Conservation (phyloP, 176 grass and related monocot species). For the Canna indica region DNA sequence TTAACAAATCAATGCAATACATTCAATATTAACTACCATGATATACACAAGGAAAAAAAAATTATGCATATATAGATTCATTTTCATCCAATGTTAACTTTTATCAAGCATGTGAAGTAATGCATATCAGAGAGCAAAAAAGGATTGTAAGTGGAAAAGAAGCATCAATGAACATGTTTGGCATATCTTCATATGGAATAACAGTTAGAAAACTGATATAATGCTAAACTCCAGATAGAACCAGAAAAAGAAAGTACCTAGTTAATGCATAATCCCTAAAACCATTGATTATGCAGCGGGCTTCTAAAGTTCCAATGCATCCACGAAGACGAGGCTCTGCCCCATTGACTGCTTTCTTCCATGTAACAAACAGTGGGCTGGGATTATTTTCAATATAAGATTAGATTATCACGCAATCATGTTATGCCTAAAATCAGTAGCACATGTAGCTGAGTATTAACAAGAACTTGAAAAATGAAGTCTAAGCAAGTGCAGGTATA, state of each 20-base stretch:
- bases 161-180: not conserved
- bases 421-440: not conserved
- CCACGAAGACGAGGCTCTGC: conserved; percentile 79
- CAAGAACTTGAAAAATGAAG: not conserved
- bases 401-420: not conserved
- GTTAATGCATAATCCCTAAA: conserved; percentile 89
- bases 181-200: not conserved
- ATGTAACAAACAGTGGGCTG: conserved; percentile 98
- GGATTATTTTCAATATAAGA: conserved; percentile 20
- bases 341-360: conserved; percentile 94
- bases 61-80: not conserved
- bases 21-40: no score
- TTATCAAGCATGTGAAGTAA: not conserved
- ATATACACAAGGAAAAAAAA: not conserved
- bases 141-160: not conserved
- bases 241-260: conserved; percentile 35
- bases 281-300: conserved; percentile 65
- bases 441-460: not conserved
- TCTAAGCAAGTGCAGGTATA: not conserved
- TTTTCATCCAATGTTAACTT: not conserved
- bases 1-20: not conserved
- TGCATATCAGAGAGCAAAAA: not conserved
- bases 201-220: not conserved
- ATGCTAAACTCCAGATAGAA: not conserved
- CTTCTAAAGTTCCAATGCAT: conserved; percentile 94